Percentiles rank a stretch among this genome's conserved stretches.
These are phyloP conservation scores for Lagenidium giganteum DNA, from an alignment of 352 stramenopile species.

Conservation along the genomic window DNA sequence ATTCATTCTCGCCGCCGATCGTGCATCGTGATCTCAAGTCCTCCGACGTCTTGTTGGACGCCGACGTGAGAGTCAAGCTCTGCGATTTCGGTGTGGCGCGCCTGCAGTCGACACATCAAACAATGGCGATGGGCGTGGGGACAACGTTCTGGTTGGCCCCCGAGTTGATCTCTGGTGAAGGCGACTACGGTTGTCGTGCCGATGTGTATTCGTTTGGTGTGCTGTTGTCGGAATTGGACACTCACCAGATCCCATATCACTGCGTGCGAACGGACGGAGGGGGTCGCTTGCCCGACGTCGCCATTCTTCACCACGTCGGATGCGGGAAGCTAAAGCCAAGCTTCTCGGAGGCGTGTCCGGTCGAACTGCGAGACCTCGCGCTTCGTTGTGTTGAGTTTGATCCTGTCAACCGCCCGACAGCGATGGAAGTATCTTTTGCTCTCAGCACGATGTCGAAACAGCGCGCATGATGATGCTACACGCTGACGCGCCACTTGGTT, in stretches of 20 bases:
- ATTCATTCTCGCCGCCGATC: slow-evolving; percentile 17
- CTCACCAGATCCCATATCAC: slow-evolving; percentile 10
- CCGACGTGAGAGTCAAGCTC: slow-evolving; percentile 24
- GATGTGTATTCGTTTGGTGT: slow-evolving; percentile 19
- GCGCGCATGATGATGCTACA: no score
- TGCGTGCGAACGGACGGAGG: slow-evolving; percentile 2
- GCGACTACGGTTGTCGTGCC: slow-evolving; percentile 14
- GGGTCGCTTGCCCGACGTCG: slow-evolving; percentile 1
- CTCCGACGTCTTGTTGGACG: slow-evolving; percentile 25
- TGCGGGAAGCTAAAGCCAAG: neutral
- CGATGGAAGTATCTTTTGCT: no score
- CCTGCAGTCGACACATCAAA: slow-evolving; percentile 14
- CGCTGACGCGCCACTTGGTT: no score
- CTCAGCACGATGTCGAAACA: no score
- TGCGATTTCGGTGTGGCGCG: slow-evolving; percentile 36
- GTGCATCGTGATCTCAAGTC: slow-evolving; percentile 44
- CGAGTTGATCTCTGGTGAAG: slow-evolving; percentile 11
- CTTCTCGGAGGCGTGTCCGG: slow-evolving; percentile 4
- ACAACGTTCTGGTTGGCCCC: slow-evolving; percentile 22
- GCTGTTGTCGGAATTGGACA: slow-evolving; percentile 20
- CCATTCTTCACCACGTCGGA: neutral
- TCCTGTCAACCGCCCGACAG: no score
- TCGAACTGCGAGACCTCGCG: neutral
- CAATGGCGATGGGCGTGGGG: slow-evolving; percentile 23
- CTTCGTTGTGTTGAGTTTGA: slow-evolving; percentile 3